Base-by-base conservation (phyloP, 192 early-diverging fungal species). In the Ambispora gerdemannii region DNA sequence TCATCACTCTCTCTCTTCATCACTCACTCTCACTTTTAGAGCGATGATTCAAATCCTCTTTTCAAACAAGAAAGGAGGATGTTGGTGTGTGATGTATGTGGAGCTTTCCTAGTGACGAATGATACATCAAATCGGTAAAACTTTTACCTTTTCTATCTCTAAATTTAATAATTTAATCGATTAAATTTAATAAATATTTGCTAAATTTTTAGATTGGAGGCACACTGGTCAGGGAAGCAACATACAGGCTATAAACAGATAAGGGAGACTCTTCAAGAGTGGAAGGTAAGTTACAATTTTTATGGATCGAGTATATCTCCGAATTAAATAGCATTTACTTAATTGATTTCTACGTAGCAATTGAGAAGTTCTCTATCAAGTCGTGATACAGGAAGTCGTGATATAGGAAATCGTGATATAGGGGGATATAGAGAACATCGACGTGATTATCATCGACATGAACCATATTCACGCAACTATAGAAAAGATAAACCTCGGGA, bases 61-160 rank as follows among this genome's bases (percentile, higher is more conserved):
- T 85, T 87, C 49, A 83, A 87, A 60, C 84, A 87, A 59, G 90
- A 91, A 31, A 88, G 90, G 70, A 79, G 85, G 22, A 85, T 93
- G 80, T 84, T 90, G 63, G 88, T 94, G 24, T 94, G 92, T 74
- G 86, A 90, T 61, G 89, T 94, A 28, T 94, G 92, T 75, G 89
- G 89, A 43, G 92, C 91, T 4, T 90, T 91, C 43, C 75, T 94
- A 62, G 92, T 94, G 38, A 86, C 88, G 50, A 90, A 91, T 71
- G 92, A 94, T 71, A 86, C 90, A 20, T 83, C 89, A n/a, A 88
- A 92, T 72, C 79, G 90, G 38, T 43, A 43, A 43, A 43, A 10
- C 6, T 43, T 43, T 43, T n/a, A n/a, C n/a, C n/a, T n/a, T n/a
- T n/a, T n/a, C n/a, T n/a, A n/a, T n/a, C n/a, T n/a, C n/a, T n/a